phyloP scores from a whole-genome alignment of 352 stramenopile species.

The Peronospora tabacina region DNA sequence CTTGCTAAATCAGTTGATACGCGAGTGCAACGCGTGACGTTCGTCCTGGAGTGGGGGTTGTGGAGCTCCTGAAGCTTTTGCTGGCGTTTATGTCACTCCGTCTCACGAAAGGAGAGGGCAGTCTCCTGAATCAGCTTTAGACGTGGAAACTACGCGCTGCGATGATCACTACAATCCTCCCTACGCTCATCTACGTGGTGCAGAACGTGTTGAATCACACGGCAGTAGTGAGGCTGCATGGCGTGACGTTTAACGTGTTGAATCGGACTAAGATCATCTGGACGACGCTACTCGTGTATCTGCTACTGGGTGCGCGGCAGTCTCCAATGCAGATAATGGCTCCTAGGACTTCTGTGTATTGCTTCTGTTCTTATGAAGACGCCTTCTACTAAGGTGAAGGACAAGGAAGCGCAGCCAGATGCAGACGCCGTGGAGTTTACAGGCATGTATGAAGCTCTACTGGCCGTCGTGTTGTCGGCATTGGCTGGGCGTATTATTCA shows the following conservation, averaged over 20 bases:
- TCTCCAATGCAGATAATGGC: constrained; percentile 61
- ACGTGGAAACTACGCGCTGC: constrained; percentile 51
- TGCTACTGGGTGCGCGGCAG: constrained; percentile 65
- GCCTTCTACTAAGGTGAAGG: constrained; percentile 8
- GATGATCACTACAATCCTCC: constrained; percentile 55
- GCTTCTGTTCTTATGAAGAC: constrained; percentile 74
- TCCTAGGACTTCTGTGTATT: constrained; percentile 56
- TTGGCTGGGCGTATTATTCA: constrained; percentile 75
- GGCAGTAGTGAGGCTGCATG: constrained; percentile 66
- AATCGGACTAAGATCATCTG: constrained; percentile 88
- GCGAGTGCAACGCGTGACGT: constrained; percentile 49
- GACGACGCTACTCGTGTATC: constrained; percentile 74
- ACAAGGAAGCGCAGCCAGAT: constrained; percentile 2
- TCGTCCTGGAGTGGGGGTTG: constrained; percentile 61
- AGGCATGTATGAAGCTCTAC: constrained; percentile 62
- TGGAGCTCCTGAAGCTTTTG: constrained; percentile 64
- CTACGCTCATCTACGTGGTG: constrained; percentile 75
- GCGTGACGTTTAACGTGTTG: constrained; percentile 79
- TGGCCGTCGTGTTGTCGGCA: constrained; percentile 62
- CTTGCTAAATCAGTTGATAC: constrained; percentile 72
- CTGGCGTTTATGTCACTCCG: constrained; percentile 57
- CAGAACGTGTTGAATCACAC: constrained; percentile 81
- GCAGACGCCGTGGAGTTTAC: constrained; percentile 50
- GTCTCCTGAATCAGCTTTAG: constrained; percentile 45
- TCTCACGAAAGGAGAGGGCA: constrained; percentile 31